Base-by-base conservation (phyloP, 1,284 basidiomycete species). In the Boletus coffeatus region DNA sequence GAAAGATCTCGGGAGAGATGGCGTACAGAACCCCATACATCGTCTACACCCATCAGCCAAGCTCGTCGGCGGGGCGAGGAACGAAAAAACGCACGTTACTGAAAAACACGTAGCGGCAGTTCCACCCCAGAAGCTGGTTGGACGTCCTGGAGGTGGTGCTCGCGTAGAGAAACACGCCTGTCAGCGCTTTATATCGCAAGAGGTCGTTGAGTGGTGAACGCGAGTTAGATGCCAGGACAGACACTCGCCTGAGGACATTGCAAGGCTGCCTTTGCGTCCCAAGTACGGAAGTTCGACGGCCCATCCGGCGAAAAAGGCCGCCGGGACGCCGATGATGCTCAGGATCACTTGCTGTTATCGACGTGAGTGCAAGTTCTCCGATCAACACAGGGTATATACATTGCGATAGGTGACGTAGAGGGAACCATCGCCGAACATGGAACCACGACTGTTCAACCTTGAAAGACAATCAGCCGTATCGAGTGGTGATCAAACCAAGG, bases 21-120 rank as follows among this genome's bases (percentile, higher is more conserved):
- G 85, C 86, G 65, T 89, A 91, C 11, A 90, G 73, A 4, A 90
- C 84, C 11, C 86, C 88, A 67, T 89, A 90, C 88, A 90, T 90
- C 63, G 87, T 81, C 79, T 84, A 69, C 16, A 16, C 18, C 14
- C 32, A 14, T 46, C n/a, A 46, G 64, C n/a, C 7, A 9, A 8
- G 34, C n/a, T 50, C 8, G 25, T 37, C 48, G 32, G 8, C 29
- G 29, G 34, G 10, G 53, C 10, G n/a, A 10, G 4, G 10, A 37
- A 56, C 8, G 34, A 32, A 36, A 36, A 36, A 34, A n/a, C 76
- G 62, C 60, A 83, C 81, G 69, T 87, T 88, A 67, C 81, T 83
- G 66, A 76, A 81, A 69, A 88, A 84, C 25, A 77, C 80, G 67
- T 86, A 88, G 21, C 83, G 86, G 67, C 87, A 90, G 70, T 89